Evolutionary conservation across 2,329 filamentous ascomycete species (phyloP), one percentile per base, ranked within the genome.

Genomic region (Fusarium transvaalense): DNA sequence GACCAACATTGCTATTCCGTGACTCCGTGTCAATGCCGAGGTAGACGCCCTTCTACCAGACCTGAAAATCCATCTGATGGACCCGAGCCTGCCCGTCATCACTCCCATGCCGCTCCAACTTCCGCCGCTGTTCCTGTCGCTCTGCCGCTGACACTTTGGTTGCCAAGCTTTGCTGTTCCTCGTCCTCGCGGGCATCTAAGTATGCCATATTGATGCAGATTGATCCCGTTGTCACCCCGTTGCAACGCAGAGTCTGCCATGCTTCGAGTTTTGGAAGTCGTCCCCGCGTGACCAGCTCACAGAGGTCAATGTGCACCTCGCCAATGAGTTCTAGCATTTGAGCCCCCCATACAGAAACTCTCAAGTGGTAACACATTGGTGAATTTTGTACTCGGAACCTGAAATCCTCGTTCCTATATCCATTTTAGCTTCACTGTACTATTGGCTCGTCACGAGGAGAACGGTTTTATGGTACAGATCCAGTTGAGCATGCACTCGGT

Each of bases 271-370:
- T 63, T 21, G 72, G 72, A 3, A 72, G 56, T 6, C 43, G 38
- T 17, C 63, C 71, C 14, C 55, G 69, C 31, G 62, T 56, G 14
- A 72, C 65, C 42, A 74, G 56, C 46, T 71, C 70, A 35, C 69
- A 67, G 34, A 74, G 69, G 43, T 74, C 71, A 32, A 74, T 51
- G 41, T 71, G 56, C 10, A 74, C 19, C 52, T 74, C 72, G 29
- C 72, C 72, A 61, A 74, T 68, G 25, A 74, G 55, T 57, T 74
- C 63, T 10, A 71, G 50, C 72, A 74, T 74, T 39, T 74, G 72
- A 9, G 60, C 53, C 52, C 65, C 71, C 72, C 72, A 74, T 29
- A 74, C 67, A 6, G 71, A 73, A 37, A 74, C 48, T 57, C 72
- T 68, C 38, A 74, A 56, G 45, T 74, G 69, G 27, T 72, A 66